These are phyloP conservation scores for Onygena corvina DNA, from an alignment of 2,329 filamentous ascomycete genomes.

Conservation along the genomic window DNA sequence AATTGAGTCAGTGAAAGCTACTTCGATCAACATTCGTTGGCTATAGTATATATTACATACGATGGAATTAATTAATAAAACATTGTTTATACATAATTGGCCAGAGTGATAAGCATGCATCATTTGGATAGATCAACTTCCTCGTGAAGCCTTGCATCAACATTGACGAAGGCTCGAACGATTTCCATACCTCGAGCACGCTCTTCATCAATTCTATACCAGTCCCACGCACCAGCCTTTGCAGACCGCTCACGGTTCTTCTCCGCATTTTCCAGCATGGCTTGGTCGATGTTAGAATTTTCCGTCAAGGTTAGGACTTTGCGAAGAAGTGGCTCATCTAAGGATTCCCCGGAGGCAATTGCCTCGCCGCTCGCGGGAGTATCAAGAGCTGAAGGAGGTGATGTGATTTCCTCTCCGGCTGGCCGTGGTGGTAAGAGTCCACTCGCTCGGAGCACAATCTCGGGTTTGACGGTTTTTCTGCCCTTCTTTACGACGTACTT, in stretches of 20 bases:
- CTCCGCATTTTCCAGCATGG: conserved; percentile 22
- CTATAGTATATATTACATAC: too few relatives aligned
- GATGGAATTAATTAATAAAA: not conserved
- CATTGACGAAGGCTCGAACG: conserved; percentile 42
- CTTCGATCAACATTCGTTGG: too few relatives aligned
- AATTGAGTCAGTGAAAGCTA: too few relatives aligned
- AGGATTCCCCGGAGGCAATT: conserved; percentile 22
- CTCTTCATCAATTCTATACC: conserved; percentile 49
- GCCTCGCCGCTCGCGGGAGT: conserved; percentile 22
- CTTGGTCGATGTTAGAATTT: conserved; percentile 21
- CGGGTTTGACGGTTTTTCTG: conserved; percentile 71
- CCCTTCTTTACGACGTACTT: conserved; percentile 79
- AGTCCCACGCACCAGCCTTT: conserved; percentile 42
- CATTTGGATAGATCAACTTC: conserved; percentile 21
- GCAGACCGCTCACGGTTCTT: conserved; percentile 22
- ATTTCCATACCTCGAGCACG: conserved; percentile 43
- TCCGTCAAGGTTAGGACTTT: conserved; percentile 28
- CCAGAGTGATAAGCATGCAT: conserved; percentile 15
- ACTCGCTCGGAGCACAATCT: conserved; percentile 58
- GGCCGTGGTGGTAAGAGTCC: conserved; percentile 64
- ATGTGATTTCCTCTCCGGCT: conserved; percentile 37
- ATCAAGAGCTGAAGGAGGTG: conserved; percentile 22
- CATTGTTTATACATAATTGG: conserved; percentile 2
- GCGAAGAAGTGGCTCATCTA: conserved; percentile 27
- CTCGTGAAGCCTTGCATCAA: conserved; percentile 42